Evolutionary conservation across 148 eudicot genomes (phyloP).

Genomic region (Rhododendron vialii): DNA sequence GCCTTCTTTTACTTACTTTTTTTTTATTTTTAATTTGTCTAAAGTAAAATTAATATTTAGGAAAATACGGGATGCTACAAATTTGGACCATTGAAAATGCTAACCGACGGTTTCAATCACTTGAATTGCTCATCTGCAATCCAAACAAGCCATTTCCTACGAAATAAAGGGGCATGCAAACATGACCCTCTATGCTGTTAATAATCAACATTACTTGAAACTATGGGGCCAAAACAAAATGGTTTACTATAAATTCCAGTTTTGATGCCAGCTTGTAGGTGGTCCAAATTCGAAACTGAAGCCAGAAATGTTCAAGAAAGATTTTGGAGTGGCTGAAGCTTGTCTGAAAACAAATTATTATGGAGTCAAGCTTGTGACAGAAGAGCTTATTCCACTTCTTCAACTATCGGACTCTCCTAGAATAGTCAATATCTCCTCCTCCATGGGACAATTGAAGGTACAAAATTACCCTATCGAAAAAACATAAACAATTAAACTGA

Average conservation of each 20-base stretch:
- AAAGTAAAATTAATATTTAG: too few relatives aligned
- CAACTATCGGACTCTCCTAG: constrained; percentile 34
- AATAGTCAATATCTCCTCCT: constrained; percentile 40
- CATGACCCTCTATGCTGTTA: too few relatives aligned
- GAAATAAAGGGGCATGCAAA: too few relatives aligned
- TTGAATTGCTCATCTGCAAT: too few relatives aligned
- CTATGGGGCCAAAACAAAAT: neutral
- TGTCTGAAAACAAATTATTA: constrained; percentile 45
- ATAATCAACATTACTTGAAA: too few relatives aligned
- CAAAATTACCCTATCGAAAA: neutral
- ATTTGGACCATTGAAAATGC: too few relatives aligned
- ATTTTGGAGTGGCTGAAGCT: constrained; percentile 23
- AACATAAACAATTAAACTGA: too few relatives aligned
- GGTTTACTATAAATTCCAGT: neutral
- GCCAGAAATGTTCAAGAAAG: neutral
- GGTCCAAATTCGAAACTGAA: neutral
- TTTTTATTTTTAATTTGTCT: too few relatives aligned
- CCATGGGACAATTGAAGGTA: constrained; percentile 20
- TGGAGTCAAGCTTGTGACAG: constrained; percentile 28
- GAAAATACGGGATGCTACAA: too few relatives aligned
- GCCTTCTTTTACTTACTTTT: too few relatives aligned
- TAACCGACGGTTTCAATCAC: too few relatives aligned
- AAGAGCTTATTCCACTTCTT: constrained; percentile 38
- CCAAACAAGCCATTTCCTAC: too few relatives aligned
- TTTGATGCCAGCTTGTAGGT: neutral